Evolutionary conservation across 2,329 filamentous ascomycete genomes (phyloP).

Genomic region (Penicillium digitatum): DNA sequence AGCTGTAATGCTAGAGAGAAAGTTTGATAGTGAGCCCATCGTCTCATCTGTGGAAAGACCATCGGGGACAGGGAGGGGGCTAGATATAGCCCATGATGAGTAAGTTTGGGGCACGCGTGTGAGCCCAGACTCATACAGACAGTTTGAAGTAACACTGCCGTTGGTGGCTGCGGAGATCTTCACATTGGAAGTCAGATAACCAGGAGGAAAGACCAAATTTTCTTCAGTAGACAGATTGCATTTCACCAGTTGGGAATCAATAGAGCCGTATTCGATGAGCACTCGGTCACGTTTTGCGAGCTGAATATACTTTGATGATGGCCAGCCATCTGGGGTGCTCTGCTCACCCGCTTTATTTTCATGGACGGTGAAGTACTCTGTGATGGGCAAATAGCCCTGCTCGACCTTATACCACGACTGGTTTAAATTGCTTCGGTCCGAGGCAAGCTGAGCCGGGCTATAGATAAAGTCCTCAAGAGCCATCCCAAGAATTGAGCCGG

Average conservation of each 20-base stretch:
- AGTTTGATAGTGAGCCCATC: conserved; percentile 31
- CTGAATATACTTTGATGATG: conserved; percentile 57
- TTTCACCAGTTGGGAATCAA: conserved; percentile 55
- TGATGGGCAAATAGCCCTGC: conserved; percentile 44
- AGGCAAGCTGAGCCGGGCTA: conserved; percentile 47
- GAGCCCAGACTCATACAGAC: conserved; percentile 49
- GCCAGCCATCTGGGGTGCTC: conserved; percentile 60
- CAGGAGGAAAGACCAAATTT: conserved; percentile 49
- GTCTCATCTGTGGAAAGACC: conserved; percentile 26
- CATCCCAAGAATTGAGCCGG: conserved; percentile 48
- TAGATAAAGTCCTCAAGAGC: conserved; percentile 53
- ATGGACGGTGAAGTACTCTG: conserved; percentile 51
- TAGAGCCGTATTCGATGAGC: conserved; percentile 52
- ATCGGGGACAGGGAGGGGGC: conserved; percentile 27
- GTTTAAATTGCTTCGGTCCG: conserved; percentile 56
- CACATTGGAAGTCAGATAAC: conserved; percentile 42
- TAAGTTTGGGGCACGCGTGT: conserved; percentile 45
- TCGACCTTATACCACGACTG: conserved; percentile 53
- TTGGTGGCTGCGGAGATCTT: conserved; percentile 34
- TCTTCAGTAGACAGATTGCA: conserved; percentile 56
- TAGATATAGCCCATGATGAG: conserved; percentile 51
- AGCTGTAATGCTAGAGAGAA: conserved; percentile 43
- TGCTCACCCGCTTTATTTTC: conserved; percentile 33
- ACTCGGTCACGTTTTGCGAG: conserved; percentile 53
- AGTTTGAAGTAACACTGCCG: conserved; percentile 50